phyloP scores from a whole-genome alignment of 2,329 filamentous ascomycete species.

The Pseudocercospora fijiensis region DNA sequence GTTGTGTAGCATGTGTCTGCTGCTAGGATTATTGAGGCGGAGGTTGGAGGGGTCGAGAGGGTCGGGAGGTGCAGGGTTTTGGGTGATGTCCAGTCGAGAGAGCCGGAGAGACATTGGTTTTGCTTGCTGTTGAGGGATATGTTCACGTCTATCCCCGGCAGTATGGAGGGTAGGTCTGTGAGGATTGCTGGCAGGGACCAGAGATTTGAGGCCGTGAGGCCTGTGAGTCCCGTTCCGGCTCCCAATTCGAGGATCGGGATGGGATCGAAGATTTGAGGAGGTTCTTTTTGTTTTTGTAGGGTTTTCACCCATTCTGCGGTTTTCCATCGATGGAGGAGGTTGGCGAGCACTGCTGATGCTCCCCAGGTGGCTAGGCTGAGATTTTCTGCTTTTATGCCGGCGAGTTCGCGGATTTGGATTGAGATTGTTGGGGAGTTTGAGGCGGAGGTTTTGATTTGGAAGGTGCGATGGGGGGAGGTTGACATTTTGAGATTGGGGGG shows the following conservation, averaged over 20 bases:
- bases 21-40: constrained; percentile 43
- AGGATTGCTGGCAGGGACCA: constrained; percentile 36
- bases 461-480: constrained; percentile 59
- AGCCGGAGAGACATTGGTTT: constrained; percentile 27
- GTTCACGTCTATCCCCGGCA: constrained; percentile 38
- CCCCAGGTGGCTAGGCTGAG: constrained; percentile 44
- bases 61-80: constrained; percentile 12
- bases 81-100: constrained; percentile 43
- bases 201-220: constrained; percentile 38
- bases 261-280: not conserved
- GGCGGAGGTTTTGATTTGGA: constrained; percentile 76
- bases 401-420: constrained; percentile 27
- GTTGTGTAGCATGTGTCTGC: constrained; percentile 47
- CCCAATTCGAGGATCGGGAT: constrained; percentile 40
- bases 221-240: constrained; percentile 42
- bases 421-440: constrained; percentile 7
- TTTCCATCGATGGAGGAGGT: constrained; percentile 38
- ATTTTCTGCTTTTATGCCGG: constrained; percentile 35
- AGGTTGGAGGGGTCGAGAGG: constrained; percentile 19
- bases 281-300: not conserved
- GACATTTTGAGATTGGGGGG: constrained; percentile 20
- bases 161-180: constrained; percentile 39
- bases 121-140: constrained; percentile 35
- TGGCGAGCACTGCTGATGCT: constrained; percentile 40
- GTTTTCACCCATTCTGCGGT: constrained; percentile 1